Conservation (phyloP, 441 rosid genomes). For the Croton setiger region DNA sequence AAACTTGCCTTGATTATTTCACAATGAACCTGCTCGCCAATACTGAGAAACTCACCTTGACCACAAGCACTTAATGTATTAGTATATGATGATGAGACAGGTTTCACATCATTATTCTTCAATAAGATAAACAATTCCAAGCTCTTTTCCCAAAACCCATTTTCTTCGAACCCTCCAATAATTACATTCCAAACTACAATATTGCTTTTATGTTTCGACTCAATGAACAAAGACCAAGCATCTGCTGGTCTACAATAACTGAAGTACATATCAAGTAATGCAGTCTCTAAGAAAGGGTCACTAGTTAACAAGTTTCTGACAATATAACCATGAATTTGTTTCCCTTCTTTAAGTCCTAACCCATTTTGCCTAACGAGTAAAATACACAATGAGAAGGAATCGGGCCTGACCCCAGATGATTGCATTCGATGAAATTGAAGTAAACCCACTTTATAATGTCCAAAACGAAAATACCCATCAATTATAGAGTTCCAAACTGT, state of each 20-base stretch:
- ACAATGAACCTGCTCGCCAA: slow-evolving; percentile 59
- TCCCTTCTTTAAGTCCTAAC: slow-evolving; percentile 37
- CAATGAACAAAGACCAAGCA: slow-evolving; percentile 48
- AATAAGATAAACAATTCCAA: slow-evolving; percentile 52
- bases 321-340: slow-evolving; percentile 60
- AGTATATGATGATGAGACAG: slow-evolving; percentile 50
- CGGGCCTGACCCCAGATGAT: slow-evolving; percentile 49
- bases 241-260: slow-evolving; percentile 34
- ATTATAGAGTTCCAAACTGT: slow-evolving; percentile 70
- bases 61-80: slow-evolving; percentile 53
- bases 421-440: slow-evolving; percentile 53
- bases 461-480: slow-evolving; percentile 56
- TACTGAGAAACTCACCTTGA: slow-evolving; percentile 31
- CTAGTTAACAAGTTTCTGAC: slow-evolving; percentile 34
- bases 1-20: slow-evolving; percentile 65
- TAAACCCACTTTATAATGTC: slow-evolving; percentile 39
- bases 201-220: slow-evolving; percentile 46
- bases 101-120: slow-evolving; percentile 42
- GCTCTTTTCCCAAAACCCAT: slow-evolving; percentile 51
- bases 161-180: slow-evolving; percentile 56
- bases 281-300: slow-evolving; percentile 59
- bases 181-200: slow-evolving; percentile 79
- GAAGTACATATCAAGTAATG: slow-evolving; percentile 53
- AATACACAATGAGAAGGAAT: slow-evolving; percentile 57
- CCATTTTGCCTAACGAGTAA: slow-evolving; percentile 45